Evolutionary conservation across 1,284 basidiomycete genomes (phyloP).

Genomic region (Trametes polyzona): DNA sequence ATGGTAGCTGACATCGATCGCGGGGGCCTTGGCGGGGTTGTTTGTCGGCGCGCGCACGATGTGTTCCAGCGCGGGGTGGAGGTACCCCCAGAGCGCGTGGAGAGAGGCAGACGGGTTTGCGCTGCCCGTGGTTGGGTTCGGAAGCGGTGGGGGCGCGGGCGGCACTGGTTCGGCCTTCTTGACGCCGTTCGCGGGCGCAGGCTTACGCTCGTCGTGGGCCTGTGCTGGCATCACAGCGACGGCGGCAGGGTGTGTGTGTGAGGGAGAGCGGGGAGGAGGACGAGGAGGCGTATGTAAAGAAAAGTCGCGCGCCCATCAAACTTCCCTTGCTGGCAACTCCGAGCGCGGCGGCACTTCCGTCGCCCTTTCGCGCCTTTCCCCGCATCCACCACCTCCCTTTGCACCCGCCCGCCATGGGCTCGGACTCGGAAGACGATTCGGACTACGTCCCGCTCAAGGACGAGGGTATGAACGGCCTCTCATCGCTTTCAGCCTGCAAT

Average conservation of each 20-base stretch:
- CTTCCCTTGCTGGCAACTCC: constrained; percentile 16
- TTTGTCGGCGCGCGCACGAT: constrained; percentile 71
- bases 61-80: constrained; percentile 73
- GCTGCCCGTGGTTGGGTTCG: constrained; percentile 54
- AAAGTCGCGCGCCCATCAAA: constrained; percentile 24
- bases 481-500: neutral
- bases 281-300: constrained; percentile 16
- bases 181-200: constrained; percentile 10
- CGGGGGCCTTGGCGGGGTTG: constrained; percentile 58
- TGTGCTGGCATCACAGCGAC: constrained; percentile 20
- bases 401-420: constrained; percentile 31
- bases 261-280: constrained; percentile 5
- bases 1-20: constrained; percentile 72
- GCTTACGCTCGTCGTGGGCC: constrained; percentile 6
- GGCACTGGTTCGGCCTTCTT: constrained; percentile 1
- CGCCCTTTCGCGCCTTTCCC: constrained; percentile 4
- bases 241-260: neutral
- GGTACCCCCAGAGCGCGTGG: constrained; percentile 71
- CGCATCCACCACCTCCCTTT: constrained; percentile 17
- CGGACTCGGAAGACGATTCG: constrained; percentile 67
- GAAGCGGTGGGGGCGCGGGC: constrained; percentile 25
- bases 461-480: constrained; percentile 11
- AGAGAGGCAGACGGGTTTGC: constrained; percentile 75
- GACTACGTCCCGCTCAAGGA: constrained; percentile 64
- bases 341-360: constrained; percentile 9